Percentiles rank a stretch among this genome's conserved stretches.
Conservation (phyloP, 2,329 filamentous ascomycete species). For the Escovopsis sp. region DNA sequence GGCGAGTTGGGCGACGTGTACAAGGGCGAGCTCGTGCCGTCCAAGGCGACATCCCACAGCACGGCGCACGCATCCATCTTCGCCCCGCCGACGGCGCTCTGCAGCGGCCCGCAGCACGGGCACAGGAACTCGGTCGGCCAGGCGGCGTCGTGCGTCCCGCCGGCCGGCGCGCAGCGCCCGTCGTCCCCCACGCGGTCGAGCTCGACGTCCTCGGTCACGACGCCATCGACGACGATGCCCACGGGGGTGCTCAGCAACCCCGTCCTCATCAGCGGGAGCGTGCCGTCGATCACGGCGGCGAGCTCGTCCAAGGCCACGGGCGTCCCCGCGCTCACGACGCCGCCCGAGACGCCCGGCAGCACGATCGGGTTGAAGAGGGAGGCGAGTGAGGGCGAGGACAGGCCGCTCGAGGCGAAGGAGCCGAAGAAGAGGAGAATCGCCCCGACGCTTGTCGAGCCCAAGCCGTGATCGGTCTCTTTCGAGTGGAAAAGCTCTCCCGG, state of each 20-base stretch:
- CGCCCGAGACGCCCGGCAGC: constrained; percentile 67
- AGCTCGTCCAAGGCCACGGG: constrained; percentile 49
- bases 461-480: constrained; percentile 7
- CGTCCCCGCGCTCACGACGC: constrained; percentile 72
- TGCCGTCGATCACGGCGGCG: constrained; percentile 63
- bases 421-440: constrained; percentile 58
- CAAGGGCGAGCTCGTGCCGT: constrained; percentile 47
- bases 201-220: constrained; percentile 66
- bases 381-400: constrained; percentile 36
- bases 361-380: constrained; percentile 39
- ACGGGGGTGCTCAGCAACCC: constrained; percentile 58
- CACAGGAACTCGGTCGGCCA: constrained; percentile 45
- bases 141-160: constrained; percentile 36
- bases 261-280: constrained; percentile 59
- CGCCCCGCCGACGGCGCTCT: constrained; percentile 45
- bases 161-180: constrained; percentile 49
- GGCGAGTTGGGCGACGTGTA: constrained; percentile 79
- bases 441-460: constrained; percentile 41
- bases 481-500: no score
- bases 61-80: constrained; percentile 54
- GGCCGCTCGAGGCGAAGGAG: constrained; percentile 30
- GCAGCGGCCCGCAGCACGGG: constrained; percentile 32
- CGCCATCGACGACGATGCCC: constrained; percentile 36
- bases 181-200: constrained; percentile 75
- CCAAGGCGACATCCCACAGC: constrained; percentile 41